Base-by-base conservation (phyloP, 257 asterid species). In the Avicennia marina region DNA sequence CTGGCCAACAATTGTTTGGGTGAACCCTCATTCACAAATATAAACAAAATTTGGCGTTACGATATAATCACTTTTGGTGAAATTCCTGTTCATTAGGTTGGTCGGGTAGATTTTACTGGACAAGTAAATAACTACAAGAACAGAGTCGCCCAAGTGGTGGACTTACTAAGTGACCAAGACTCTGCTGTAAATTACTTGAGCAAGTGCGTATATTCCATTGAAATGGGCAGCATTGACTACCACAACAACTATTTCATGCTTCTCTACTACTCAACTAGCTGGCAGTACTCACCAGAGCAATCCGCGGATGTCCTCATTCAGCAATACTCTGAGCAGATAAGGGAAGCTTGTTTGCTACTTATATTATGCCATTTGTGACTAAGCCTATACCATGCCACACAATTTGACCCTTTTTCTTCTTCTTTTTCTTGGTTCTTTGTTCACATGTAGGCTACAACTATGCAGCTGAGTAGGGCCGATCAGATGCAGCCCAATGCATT, bases 401-500 rank as follows among this genome's bases (percentile, higher is more conserved):
- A 44, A 44, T 3, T 3, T 40, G 6, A 3, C 2, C 21, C 6
- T 4, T 7, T 4, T 8, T 4, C 8, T 44, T 44, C 6, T 5
- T 44, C 22, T 6, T 3, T 22, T 26, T 22, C 36, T n/a, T n/a
- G n/a, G n/a, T n/a, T n/a, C n/a, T n/a, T n/a, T n/a, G n/a, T n/a
- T n/a, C n/a, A n/a, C n/a, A n/a, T n/a, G n/a, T n/a, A 85, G 95
- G 20, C 56, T 12, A 91, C 65, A 43, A 76, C 53, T 79, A 66
- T 16, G 98, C 96, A 40, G 98, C 96, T 12, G 67, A 90, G 69
- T 86, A 15, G 96, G 95, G 7, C 95, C 85, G 36, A 88, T 91
- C 42, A 96, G 98, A 8, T 91, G 98, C 79, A 88, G 96, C 70
- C 98, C 98, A 91, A 91, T 31, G 86, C 87, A 5, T 59, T 91